phyloP scores from a whole-genome alignment of 306 rosid species.

The Vachellia collinsii region DNA sequence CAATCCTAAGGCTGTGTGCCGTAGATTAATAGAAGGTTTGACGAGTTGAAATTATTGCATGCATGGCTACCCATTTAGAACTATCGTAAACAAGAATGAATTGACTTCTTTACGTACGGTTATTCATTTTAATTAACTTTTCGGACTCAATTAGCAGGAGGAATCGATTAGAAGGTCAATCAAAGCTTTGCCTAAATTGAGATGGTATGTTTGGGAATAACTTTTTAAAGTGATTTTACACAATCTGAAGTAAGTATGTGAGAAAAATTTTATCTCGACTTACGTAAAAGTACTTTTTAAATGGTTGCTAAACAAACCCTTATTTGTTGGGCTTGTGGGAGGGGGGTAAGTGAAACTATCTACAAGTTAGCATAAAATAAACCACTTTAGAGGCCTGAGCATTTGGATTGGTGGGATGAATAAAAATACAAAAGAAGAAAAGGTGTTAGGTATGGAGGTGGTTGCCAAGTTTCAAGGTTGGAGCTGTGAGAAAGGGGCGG shows the following conservation, averaged over 20 bases:
- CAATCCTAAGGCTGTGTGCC: too few relatives aligned
- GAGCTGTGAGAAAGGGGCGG: constrained; percentile 8
- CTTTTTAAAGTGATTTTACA: too few relatives aligned
- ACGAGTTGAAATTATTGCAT: neutral
- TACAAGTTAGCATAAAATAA: neutral
- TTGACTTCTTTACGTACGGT: neutral
- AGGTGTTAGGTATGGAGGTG: constrained; percentile 34
- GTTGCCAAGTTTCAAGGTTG: constrained; percentile 27
- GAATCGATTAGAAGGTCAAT: neutral
- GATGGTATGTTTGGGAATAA: neutral
- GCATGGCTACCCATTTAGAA: neutral
- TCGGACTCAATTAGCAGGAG: neutral
- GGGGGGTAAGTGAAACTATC: neutral
- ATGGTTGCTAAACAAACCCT: too few relatives aligned
- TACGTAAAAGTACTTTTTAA: too few relatives aligned
- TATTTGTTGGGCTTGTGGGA: too few relatives aligned
- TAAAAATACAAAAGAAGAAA: neutral
- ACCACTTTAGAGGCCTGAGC: neutral
- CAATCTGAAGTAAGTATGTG: too few relatives aligned
- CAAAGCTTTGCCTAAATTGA: neutral
- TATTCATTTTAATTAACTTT: neutral
- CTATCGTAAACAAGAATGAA: neutral
- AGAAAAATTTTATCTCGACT: too few relatives aligned
- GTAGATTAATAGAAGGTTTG: neutral
- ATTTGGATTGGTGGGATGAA: neutral